phyloP scores from a whole-genome alignment of 176 grass and related monocot genomes.

The Aegilops tauschii region DNA sequence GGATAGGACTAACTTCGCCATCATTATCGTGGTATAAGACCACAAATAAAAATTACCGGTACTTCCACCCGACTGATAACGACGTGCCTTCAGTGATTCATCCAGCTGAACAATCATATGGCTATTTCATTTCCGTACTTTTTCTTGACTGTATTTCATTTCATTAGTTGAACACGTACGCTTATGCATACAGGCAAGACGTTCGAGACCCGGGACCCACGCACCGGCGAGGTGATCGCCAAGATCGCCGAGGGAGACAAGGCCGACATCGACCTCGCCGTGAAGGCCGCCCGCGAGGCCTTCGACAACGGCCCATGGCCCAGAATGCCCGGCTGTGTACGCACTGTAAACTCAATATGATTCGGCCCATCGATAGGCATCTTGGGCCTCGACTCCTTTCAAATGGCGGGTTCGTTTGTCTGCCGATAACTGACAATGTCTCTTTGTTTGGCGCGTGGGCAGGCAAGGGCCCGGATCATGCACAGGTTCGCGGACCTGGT shows the following conservation, averaged over 20 bases:
- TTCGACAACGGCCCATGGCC: constrained; percentile 93
- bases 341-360: not conserved
- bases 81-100: too few relatives aligned
- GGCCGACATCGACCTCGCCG: constrained; percentile 74
- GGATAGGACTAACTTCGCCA: not conserved
- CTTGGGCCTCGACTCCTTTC: not conserved
- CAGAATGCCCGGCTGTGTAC: constrained; percentile 81
- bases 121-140: too few relatives aligned
- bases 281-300: constrained; percentile 73
- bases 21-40: not conserved
- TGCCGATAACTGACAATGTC: not conserved
- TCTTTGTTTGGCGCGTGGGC: not conserved
- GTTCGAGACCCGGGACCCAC: constrained; percentile 71
- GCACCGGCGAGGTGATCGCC: constrained; percentile 71
- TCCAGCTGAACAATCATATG: too few relatives aligned
- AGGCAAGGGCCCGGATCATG: constrained; percentile 68
- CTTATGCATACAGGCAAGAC: constrained; percentile 53
- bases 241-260: constrained; percentile 64
- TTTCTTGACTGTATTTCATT: too few relatives aligned
- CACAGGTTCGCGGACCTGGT: constrained; percentile 67
- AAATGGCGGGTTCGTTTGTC: not conserved
- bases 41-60: too few relatives aligned
- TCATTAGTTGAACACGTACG: too few relatives aligned
- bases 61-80: too few relatives aligned
- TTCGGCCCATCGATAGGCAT: not conserved